phyloP scores from a whole-genome alignment of 2,329 filamentous ascomycete genomes.

The Botryotinia calthae region DNA sequence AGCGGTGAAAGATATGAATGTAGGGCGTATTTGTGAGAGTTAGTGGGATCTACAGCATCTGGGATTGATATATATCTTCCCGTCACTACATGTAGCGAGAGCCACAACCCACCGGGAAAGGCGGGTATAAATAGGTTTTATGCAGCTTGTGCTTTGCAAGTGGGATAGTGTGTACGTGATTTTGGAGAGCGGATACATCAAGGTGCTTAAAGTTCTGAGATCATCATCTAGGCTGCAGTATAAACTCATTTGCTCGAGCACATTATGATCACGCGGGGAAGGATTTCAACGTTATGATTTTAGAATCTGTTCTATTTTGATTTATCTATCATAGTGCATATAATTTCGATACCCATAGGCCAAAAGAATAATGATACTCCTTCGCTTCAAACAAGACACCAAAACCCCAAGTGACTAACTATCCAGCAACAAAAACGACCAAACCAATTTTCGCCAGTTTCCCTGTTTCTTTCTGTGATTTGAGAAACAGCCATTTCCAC shows the following conservation, averaged over 20 bases:
- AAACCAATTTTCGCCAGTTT: constrained; percentile 6
- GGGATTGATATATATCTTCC: not conserved
- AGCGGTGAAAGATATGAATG: not conserved
- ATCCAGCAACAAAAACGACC: not conserved
- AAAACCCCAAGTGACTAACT: not conserved
- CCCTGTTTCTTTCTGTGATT: too few relatives aligned
- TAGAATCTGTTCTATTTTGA: not conserved
- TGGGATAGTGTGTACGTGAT: not conserved
- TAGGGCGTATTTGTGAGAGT: not conserved
- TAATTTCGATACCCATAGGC: not conserved
- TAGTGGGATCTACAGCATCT: not conserved
- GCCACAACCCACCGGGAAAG: not conserved
- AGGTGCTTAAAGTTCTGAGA: not conserved
- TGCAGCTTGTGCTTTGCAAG: not conserved
- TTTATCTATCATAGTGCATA: not conserved
- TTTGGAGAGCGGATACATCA: not conserved
- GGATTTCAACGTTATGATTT: not conserved
- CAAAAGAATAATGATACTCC: constrained; percentile 1
- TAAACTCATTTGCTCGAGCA: not conserved
- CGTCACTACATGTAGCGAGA: not conserved
- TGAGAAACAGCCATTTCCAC: not conserved
- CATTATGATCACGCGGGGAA: not conserved
- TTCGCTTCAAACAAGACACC: not conserved
- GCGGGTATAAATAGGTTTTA: not conserved
- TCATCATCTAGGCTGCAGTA: not conserved